phyloP scores from a whole-genome alignment of 306 rosid genomes.

The Gillenia trifoliata region DNA sequence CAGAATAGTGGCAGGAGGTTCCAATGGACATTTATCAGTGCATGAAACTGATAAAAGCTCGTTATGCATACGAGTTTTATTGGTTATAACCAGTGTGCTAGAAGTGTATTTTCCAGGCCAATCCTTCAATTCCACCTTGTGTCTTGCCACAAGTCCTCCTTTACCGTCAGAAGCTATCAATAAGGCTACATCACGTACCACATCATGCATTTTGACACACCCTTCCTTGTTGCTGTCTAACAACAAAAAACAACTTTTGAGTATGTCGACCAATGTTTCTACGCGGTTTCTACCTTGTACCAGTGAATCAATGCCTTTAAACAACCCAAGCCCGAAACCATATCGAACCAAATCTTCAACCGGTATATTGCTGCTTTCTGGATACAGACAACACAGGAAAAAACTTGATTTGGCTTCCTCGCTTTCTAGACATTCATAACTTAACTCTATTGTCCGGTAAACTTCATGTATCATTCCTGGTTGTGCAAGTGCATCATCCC shows the following conservation, averaged over 20 bases:
- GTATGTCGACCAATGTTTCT: neutral
- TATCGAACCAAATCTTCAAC: neutral
- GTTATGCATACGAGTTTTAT: neutral
- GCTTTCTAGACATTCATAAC: constrained; percentile 20
- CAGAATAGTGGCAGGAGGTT: neutral
- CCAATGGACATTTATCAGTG: neutral
- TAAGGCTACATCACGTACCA: neutral
- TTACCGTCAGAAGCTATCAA: neutral
- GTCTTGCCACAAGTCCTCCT: neutral
- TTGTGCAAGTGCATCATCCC: constrained; percentile 35
- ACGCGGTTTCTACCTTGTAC: neutral
- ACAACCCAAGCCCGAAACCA: constrained; percentile 7
- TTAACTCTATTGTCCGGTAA: constrained; percentile 10
- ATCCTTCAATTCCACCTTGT: neutral
- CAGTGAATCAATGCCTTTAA: neutral
- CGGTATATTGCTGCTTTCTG: neutral
- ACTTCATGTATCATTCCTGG: neutral
- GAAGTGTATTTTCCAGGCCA: no score
- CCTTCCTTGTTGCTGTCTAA: neutral
- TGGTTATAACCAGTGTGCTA: neutral
- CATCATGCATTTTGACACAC: neutral
- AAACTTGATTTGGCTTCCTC: constrained; percentile 17
- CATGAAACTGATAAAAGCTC: neutral
- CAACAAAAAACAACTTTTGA: neutral
- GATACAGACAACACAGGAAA: constrained; percentile 15